Evolutionary conservation across 2,329 filamentous ascomycete genomes (phyloP), one percentile per base, ranked within the genome.

Genomic region (Colletotrichum shisoi): DNA sequence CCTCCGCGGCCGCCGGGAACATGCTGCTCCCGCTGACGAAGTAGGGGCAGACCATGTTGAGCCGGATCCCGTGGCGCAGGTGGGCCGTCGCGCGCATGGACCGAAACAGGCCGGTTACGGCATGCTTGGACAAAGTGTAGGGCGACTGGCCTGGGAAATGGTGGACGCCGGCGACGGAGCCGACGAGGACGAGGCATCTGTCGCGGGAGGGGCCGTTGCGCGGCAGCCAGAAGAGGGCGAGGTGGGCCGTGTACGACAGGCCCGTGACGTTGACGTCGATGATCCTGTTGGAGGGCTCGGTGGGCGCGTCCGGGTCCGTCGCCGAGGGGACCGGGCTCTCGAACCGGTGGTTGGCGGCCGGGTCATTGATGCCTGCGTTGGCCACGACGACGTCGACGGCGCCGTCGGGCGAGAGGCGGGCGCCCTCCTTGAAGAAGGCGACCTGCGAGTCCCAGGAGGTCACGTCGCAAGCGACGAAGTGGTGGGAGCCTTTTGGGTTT

Each of bases 11-110:
- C 0, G 81, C 76, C 4, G 89, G 74, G 51, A 91, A 71, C 76
- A 79, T 79, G 70, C 73, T 82, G n/a, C 87, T 85, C 15, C 86
- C 89, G 71, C 87, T 84, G 71, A 83, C 79, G 74, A 90, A 91
- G 76, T 90, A 91, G 0, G 89, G 89, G 65, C 83, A 84, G n/a
- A 91, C 74, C 72, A 90, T 80, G 73, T 91, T 91, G 67, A 89
- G 79, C 51, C 89, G 82, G 48, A 91, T 77, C 27, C 85, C 85
- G 48, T 81, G 76, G 21, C 49, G 24, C 40, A 76, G 70, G 61
- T 81, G 80, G 2, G 82, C 79, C 0, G 82, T 83, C 4, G 79
- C 74, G 17, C 88, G 81, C 52, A 91, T 77, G 6, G 82, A 80
- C 49, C 89, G 82, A 75, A 89, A 91, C 40, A 91, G 77, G 0